Conservation (phyloP, 2,329 filamentous ascomycete genomes). For the Venturia oleaginea region DNA sequence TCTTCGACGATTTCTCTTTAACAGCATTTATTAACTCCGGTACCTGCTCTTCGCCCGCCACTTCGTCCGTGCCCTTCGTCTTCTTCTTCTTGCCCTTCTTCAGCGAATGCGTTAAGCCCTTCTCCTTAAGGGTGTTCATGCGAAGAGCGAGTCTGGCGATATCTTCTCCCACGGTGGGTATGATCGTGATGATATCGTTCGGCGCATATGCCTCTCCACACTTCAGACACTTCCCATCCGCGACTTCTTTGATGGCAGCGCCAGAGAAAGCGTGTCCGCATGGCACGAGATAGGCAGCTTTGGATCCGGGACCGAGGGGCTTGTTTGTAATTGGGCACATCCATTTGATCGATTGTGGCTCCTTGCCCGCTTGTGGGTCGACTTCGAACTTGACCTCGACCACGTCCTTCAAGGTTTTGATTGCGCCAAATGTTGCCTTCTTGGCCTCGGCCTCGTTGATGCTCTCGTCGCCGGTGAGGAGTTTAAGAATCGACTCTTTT, state of each 20-base stretch:
- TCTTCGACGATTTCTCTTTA: slow-evolving; percentile 6
- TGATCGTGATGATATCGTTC: slow-evolving; percentile 73
- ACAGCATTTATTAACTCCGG: slow-evolving; percentile 5
- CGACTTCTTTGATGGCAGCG: slow-evolving; percentile 73
- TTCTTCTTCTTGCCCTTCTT: slow-evolving; percentile 81
- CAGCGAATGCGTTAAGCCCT: slow-evolving; percentile 72
- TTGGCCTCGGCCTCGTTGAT: slow-evolving; percentile 50
- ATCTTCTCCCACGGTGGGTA: slow-evolving; percentile 64
- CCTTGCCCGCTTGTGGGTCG: slow-evolving; percentile 35
- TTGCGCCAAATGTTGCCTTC: slow-evolving; percentile 49
- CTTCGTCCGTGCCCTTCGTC: slow-evolving; percentile 44
- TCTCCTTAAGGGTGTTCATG: slow-evolving; percentile 57
- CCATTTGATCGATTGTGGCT: slow-evolving; percentile 47
- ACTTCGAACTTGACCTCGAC: slow-evolving; percentile 73
- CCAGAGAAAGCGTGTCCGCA: slow-evolving; percentile 94
- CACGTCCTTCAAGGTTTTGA: slow-evolving; percentile 77
- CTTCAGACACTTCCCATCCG: slow-evolving; percentile 51
- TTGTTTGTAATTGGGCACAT: slow-evolving; percentile 84
- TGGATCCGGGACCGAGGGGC: slow-evolving; percentile 68
- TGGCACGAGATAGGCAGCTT: slow-evolving; percentile 81
- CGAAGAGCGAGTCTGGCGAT: slow-evolving; percentile 57
- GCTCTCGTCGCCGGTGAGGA: slow-evolving; percentile 41
- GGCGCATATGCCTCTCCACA: slow-evolving; percentile 66
- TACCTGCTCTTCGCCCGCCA: slow-evolving; percentile 21
- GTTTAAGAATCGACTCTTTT: slow-evolving; percentile 78